Evolutionary conservation across 768 basidiomycete genomes (phyloP).

Genomic region (Ramaria rubella): DNA sequence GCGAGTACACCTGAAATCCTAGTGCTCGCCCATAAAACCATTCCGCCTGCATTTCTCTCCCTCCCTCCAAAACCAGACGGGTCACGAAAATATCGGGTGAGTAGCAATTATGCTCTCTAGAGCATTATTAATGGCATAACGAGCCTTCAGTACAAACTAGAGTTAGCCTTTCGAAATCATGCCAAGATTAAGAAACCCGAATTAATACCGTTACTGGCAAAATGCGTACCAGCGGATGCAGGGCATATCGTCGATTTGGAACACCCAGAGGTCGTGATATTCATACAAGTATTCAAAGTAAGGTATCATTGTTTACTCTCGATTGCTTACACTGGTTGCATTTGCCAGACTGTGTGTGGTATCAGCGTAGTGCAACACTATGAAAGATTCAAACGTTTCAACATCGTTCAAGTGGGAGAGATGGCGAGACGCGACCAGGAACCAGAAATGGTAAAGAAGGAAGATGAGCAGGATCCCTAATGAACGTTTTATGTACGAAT

Average conservation of each 20-base stretch:
- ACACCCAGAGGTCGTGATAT: conserved; percentile 63
- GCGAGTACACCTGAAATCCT: conserved; percentile 68
- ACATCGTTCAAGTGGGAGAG: conserved; percentile 67
- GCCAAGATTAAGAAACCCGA: conserved; percentile 53
- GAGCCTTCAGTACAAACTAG: conserved; percentile 66
- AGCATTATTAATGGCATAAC: background rate
- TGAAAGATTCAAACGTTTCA: conserved; percentile 67
- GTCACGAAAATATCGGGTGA: conserved; percentile 31
- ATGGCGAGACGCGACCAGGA: conserved; percentile 12
- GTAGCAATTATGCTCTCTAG: conserved; percentile 34
- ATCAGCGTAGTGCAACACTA: conserved; percentile 70
- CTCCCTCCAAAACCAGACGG: conserved; percentile 25
- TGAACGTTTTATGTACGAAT: no score
- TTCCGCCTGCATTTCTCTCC: conserved; percentile 43
- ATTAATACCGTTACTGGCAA: conserved; percentile 62
- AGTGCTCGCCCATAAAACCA: conserved; percentile 47
- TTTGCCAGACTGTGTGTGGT: conserved; percentile 46
- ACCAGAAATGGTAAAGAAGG: background rate
- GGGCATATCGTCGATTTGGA: conserved; percentile 62
- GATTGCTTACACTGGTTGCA: background rate
- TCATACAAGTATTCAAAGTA: conserved; percentile 83
- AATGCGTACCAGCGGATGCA: conserved; percentile 50
- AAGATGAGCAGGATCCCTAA: background rate
- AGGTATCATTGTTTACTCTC: conserved; percentile 11
- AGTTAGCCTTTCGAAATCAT: conserved; percentile 70